Conservation (phyloP, 495 filamentous ascomycete species). For the Penicillium crystallinum region DNA sequence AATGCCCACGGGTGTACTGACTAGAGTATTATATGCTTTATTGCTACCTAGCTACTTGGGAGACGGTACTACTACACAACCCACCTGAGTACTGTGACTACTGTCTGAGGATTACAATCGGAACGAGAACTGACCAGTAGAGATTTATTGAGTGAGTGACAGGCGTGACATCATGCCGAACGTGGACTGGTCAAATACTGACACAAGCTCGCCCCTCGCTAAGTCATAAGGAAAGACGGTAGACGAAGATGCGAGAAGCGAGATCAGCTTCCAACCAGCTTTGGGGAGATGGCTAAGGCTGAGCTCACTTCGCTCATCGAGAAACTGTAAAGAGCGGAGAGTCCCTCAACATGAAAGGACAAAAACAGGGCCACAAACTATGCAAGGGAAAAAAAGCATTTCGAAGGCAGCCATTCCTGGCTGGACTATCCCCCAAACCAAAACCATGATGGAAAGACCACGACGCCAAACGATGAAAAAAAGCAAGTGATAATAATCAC, state of each 20-base stretch:
- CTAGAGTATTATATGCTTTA: no score
- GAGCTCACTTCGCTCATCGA: background rate
- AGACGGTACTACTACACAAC: no score
- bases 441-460: constrained; percentile 14
- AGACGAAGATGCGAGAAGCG: background rate
- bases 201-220: background rate
- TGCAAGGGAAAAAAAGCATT: background rate
- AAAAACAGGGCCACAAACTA: background rate
- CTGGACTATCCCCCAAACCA: constrained; percentile 3
- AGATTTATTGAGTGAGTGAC: background rate
- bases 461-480: constrained; percentile 27
- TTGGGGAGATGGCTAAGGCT: background rate
- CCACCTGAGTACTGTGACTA: background rate
- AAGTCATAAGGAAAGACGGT: background rate
- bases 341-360: background rate
- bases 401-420: constrained; percentile 6
- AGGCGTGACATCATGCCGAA: background rate
- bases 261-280: background rate
- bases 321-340: background rate
- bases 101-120: background rate
- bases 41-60: no score
- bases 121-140: background rate
- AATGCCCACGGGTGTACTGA: no score
- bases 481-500: background rate
- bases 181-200: background rate